A percentile compares a stretch with the other conserved stretches of the same genome.
Conservation (phyloP, 257 asterid genomes). For the Linderniella brevidens region DNA sequence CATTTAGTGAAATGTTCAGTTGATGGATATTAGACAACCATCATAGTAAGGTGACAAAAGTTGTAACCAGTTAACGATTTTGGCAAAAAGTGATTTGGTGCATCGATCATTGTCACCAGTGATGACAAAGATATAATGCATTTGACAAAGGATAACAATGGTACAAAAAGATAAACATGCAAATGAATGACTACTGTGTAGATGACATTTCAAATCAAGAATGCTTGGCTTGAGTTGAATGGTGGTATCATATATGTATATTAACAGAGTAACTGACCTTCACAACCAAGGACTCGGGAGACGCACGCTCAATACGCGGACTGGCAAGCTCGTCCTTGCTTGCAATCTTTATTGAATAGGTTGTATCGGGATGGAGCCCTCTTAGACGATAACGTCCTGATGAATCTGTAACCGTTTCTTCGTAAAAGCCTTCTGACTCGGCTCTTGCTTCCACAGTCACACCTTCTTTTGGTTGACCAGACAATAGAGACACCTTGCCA, state of each 20-base stretch:
- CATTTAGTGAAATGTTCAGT: no score
- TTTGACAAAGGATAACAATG: no score
- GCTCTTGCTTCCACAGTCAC: slow-evolving; percentile 86
- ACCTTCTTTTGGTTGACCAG: slow-evolving; percentile 89
- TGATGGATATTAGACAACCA: no score
- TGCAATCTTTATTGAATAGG: slow-evolving; percentile 56
- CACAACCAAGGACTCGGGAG: slow-evolving; percentile 50
- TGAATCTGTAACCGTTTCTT: slow-evolving; percentile 74
- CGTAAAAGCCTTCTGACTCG: slow-evolving; percentile 74
- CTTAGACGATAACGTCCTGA: slow-evolving; percentile 77
- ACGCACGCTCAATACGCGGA: slow-evolving; percentile 61
- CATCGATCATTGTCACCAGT: no score
- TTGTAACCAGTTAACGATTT: no score
- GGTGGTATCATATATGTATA: slow-evolving; percentile 1
- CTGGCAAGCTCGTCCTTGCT: slow-evolving; percentile 41
- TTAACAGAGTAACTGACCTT: slow-evolving; percentile 33
- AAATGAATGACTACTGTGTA: no score
- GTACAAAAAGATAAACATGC: no score
- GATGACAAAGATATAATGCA: no score
- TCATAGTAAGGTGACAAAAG: no score
- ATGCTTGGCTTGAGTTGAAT: no score
- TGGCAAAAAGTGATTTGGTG: no score
- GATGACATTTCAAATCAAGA: no score
- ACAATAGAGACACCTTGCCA: slow-evolving; percentile 69
- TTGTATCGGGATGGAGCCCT: slow-evolving; percentile 78